phyloP scores from a whole-genome alignment of 2,329 filamentous ascomycete species.

The Trichoderma sp. region DNA sequence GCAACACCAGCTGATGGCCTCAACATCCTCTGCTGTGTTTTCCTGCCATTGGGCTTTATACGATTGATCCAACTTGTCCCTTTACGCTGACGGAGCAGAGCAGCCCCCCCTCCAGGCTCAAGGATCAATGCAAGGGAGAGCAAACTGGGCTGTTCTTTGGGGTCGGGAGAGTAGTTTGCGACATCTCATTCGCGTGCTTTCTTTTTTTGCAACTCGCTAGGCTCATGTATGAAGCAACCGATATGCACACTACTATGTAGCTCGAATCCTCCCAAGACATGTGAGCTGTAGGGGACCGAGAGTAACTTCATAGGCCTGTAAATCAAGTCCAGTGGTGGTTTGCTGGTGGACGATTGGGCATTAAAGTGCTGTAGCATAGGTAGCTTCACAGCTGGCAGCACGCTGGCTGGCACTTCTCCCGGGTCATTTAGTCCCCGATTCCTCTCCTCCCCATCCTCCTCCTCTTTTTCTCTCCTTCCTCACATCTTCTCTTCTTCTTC shows the following conservation, averaged over 20 bases:
- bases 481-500: not conserved
- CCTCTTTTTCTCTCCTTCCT: not conserved
- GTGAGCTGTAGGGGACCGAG: not conserved
- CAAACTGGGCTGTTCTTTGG: not conserved
- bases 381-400: not conserved
- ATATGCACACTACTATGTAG: not conserved
- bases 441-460: not conserved
- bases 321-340: not conserved
- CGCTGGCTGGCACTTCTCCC: not conserved
- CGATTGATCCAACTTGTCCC: not conserved
- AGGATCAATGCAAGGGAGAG: slow-evolving; percentile 4
- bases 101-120: not conserved
- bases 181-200: not conserved
- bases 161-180: not conserved
- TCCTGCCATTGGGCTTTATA: not conserved
- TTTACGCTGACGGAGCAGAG: not conserved
- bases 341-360: not conserved
- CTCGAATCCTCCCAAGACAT: not conserved
- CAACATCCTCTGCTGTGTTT: not conserved
- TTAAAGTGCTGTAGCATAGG: not conserved
- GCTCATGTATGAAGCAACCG: not conserved
- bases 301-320: not conserved
- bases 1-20: not conserved
- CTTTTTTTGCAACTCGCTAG: not conserved
- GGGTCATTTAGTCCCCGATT: not conserved